Evolutionary conservation across 495 filamentous ascomycete species (phyloP), one percentile per base, ranked within the genome.

Genomic region (Lepidopterella palustris): DNA sequence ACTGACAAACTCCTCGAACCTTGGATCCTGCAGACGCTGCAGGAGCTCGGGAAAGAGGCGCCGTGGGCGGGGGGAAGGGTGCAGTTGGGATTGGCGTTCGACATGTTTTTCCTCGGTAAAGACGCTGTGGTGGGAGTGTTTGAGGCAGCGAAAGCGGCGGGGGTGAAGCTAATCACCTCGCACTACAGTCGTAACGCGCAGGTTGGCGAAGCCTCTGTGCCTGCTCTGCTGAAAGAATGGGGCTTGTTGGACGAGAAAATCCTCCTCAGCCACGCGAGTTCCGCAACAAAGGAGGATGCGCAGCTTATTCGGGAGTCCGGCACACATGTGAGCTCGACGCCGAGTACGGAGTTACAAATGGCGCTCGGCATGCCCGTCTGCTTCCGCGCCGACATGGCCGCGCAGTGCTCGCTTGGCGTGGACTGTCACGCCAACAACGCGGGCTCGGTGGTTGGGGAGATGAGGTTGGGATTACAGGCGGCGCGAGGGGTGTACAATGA

Each of bases 341-440:
- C 68, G 9, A 60, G 50, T 21, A 68, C 65, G 1, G 68, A 70
- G 57, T 18, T 70, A 48, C 65, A 68, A 40, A 68, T 68, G 68
- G 35, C 62, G n/a, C 50, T 57, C 23, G 58, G 57, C 0, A 11
- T 47, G 26, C 32, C 58, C 5, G 45, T 60, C 8, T 56, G 28
- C 50, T 64, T 60, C 26, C 53, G 53, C 18, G 53, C 40, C 24
- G 58, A 39, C 0, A 48, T 53, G 10, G 49, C 52, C 18, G 59
- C 55, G 3, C 25, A 45, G 15, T 49, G 66, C 45, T 75, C 74
- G 6, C 63, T 83, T 11, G 80, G 80, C 9, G 63, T 79, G 13
- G 78, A 82, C 58, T 80, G 77, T 53, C 78, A 82, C 61, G 73
- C 64, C 49, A 75, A 71, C 55, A 72, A 72, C 25, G 68, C 73